Evolutionary conservation across 2,329 filamentous ascomycete genomes (phyloP).

Genomic region (Colletotrichum sp.): DNA sequence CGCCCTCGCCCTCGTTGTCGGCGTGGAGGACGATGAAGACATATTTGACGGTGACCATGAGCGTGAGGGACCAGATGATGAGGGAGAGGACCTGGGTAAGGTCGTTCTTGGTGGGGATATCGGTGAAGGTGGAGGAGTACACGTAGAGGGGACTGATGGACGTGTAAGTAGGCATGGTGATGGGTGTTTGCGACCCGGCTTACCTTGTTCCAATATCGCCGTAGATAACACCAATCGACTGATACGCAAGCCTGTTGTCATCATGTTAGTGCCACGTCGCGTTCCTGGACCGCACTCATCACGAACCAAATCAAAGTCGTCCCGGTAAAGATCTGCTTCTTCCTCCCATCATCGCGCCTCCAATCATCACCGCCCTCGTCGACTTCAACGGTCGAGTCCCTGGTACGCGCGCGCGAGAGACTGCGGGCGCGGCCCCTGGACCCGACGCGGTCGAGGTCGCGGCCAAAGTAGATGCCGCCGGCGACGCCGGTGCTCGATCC

Average conservation of each 20-base stretch:
- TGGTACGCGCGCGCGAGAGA: conserved; percentile 25
- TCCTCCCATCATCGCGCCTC: conserved; percentile 34
- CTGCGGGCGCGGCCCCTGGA: conserved; percentile 27
- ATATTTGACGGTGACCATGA: conserved; percentile 76
- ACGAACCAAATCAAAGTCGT: conserved; percentile 37
- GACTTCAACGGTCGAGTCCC: conserved; percentile 28
- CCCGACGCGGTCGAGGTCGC: conserved; percentile 18
- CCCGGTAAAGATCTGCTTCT: conserved; percentile 41
- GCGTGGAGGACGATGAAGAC: conserved; percentile 68
- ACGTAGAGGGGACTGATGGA: conserved; percentile 68
- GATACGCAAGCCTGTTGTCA: conserved; percentile 60
- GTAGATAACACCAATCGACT: conserved; percentile 71
- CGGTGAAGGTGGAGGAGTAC: conserved; percentile 70
- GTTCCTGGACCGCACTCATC: accelerated
- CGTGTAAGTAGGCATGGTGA: neutral
- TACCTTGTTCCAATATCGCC: conserved; percentile 66
- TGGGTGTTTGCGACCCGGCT: too few relatives aligned
- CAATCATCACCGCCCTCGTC: conserved; percentile 34
- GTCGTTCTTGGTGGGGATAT: conserved; percentile 59
- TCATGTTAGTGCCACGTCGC: neutral
- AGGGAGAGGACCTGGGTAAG: conserved; percentile 70
- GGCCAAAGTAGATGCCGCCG: conserved; percentile 26
- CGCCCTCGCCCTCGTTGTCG: conserved; percentile 75
- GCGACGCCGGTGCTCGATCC: conserved; percentile 19
- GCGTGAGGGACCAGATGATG: conserved; percentile 71